Conservation (phyloP, 257 asterid species). For the Solanum gracilifrons region DNA sequence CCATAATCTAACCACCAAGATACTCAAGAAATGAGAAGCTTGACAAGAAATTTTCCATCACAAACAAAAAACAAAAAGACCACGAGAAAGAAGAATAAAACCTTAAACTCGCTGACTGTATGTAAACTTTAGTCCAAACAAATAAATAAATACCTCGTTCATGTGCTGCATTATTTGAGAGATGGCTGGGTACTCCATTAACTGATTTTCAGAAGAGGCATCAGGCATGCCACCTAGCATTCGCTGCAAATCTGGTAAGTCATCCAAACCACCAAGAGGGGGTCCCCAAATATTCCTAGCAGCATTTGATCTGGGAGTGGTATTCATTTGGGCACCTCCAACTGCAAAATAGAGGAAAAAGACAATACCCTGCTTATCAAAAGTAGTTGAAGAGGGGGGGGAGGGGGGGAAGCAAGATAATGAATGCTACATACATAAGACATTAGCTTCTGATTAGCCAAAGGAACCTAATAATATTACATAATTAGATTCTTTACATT, state of each 20-base stretch:
- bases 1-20: conserved; percentile 19
- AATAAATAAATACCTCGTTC: conserved; percentile 30
- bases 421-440: not conserved
- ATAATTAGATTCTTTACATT: not conserved
- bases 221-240: conserved; percentile 39
- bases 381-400: not conserved
- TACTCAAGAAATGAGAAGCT: not conserved
- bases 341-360: conserved; percentile 17
- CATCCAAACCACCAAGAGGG: conserved; percentile 25
- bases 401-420: not conserved
- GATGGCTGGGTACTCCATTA: conserved; percentile 41
- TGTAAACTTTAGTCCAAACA: not conserved
- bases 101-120: not conserved
- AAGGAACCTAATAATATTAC: not conserved
- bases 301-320: conserved; percentile 19
- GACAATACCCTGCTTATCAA: not conserved
- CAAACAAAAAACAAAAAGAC: not conserved
- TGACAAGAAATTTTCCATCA: not conserved
- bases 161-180: conserved; percentile 40
- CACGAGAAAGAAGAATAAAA: not conserved
- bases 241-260: conserved; percentile 21
- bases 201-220: conserved; percentile 22
- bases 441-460: not conserved
- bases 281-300: conserved; percentile 19
- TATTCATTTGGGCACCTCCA: conserved; percentile 27